A percentile compares a stretch with the other conserved stretches of the same genome.
These are phyloP conservation scores for Baudoinia panamericana DNA, from an alignment of 495 filamentous ascomycete species.

Conservation along the genomic window DNA sequence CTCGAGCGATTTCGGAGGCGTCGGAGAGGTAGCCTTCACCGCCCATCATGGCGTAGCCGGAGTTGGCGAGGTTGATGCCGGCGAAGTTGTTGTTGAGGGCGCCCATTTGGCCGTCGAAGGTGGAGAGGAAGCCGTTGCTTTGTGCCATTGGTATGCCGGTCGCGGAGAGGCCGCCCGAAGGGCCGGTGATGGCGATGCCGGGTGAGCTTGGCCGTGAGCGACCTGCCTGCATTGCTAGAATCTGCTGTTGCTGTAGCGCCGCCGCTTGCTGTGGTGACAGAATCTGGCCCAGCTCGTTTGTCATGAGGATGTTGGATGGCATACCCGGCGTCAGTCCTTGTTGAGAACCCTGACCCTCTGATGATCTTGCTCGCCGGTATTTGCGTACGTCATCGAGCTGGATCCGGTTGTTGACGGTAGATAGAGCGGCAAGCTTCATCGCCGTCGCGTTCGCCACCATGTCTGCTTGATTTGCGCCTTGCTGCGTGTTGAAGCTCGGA, in stretches of 20 bases:
- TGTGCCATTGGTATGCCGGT: slow-evolving; percentile 60
- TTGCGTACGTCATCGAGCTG: slow-evolving; percentile 92
- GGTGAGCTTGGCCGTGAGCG: slow-evolving; percentile 90
- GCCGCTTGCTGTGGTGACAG: slow-evolving; percentile 73
- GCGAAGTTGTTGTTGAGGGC: slow-evolving; percentile 57
- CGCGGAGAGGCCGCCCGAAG: slow-evolving; percentile 35
- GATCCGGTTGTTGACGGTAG: slow-evolving; percentile 96
- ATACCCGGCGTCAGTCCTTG: slow-evolving; percentile 33
- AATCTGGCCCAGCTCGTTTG: slow-evolving; percentile 83
- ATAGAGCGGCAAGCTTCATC: slow-evolving; percentile 95
- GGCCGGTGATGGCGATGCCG: slow-evolving; percentile 68
- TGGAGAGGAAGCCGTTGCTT: slow-evolving; percentile 87
- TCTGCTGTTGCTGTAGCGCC: slow-evolving; percentile 72
- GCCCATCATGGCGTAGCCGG: slow-evolving; percentile 21
- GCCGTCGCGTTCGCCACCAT: slow-evolving; percentile 98
- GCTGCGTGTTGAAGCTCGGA: slow-evolving; percentile 54
- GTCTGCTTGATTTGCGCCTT: slow-evolving; percentile 60
- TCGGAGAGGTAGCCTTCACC: slow-evolving; percentile 85
- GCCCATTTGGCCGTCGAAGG: slow-evolving; percentile 68
- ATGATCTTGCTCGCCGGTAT: slow-evolving; percentile 80
- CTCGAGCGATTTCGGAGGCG: slow-evolving; percentile 77
- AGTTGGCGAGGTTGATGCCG: slow-evolving; percentile 54
- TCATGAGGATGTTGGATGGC: slow-evolving; percentile 65
- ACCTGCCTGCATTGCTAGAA: slow-evolving; percentile 56
- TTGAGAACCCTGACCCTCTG: slow-evolving; percentile 55